Evolutionary conservation across 495 filamentous ascomycete species (phyloP), one percentile per base, ranked within the genome.

Genomic region (Penicillium taxi): DNA sequence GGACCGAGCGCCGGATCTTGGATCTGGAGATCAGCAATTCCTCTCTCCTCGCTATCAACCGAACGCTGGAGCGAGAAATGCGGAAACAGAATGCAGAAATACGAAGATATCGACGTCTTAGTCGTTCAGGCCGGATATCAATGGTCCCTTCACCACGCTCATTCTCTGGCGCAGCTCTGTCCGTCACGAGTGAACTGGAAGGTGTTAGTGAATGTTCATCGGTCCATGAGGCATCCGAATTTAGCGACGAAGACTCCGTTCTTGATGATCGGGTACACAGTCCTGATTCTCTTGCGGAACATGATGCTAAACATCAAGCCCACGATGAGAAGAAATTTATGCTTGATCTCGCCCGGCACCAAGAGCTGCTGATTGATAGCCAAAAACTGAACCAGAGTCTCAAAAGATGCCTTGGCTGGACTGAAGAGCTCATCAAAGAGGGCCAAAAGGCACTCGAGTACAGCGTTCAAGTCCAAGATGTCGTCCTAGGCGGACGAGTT

Each of bases 21-120:
- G 91, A 99, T 56, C 67, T 99, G n/a, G 85, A 99, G 52, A 99
- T 99, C 41, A 94, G 84, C 43, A 99, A 99, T 47, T 90, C 86
- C 2, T 94, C 87, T 15, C 74, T 99, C 6, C 73, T 94, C 19
- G 93, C 93, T n/a, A 96, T 99, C 61, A 99, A 99, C 50, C 76
- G 87, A 32, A 87, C 86, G 0, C 65, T 99, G 1, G 91, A 99
- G 58, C 74, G 84, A 7, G 85, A 96, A 49, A 76, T 99, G 59
- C 75, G 86, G 4, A 91, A 91, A 48, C 91, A 96, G 52, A 86
- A 84, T 14, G 75, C 84, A 6, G 90, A 99, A 57, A 57, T 99
- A 24, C 78, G 90, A 18, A 72, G 86, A 19, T 96, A 77, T 51
- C 77, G 85, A 17, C 79, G 91, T 9, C 66, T 95, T 15, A 87